Percentiles rank a stretch among this genome's conserved stretches.
Conservation (phyloP, 1,284 basidiomycete genomes). For the Laetiporus sulphureus region DNA sequence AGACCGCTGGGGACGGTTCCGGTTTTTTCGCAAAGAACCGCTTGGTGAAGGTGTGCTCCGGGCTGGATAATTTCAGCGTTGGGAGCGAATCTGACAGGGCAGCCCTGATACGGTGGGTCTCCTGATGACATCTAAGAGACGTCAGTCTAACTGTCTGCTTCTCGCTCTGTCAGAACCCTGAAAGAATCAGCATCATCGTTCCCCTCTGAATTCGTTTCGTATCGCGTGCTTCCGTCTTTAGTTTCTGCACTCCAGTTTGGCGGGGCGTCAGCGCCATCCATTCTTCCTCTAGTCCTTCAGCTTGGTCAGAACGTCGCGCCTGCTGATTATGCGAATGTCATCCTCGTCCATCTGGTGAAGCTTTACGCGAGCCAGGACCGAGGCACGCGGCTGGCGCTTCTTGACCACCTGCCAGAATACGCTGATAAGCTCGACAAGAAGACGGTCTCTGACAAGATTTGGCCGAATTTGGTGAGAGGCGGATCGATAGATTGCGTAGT, state of each 20-base stretch:
- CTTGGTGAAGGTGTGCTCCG: slow-evolving; percentile 79
- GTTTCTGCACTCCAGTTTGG: slow-evolving; percentile 82
- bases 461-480: slow-evolving; percentile 78
- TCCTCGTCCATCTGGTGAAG: slow-evolving; percentile 77
- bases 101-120: slow-evolving; percentile 60
- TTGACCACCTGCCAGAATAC: slow-evolving; percentile 84
- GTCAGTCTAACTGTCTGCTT: slow-evolving; percentile 72
- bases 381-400: slow-evolving; percentile 88
- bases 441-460: slow-evolving; percentile 82
- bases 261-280: slow-evolving; percentile 65
- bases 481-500: background rate
- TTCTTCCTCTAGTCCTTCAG: slow-evolving; percentile 78
- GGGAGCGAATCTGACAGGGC: slow-evolving; percentile 80
- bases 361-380: slow-evolving; percentile 86
- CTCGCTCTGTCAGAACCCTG: slow-evolving; percentile 81
- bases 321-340: slow-evolving; percentile 64
- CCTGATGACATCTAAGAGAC: slow-evolving; percentile 67
- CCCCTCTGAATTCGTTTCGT: slow-evolving; percentile 82
- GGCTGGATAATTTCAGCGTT: slow-evolving; percentile 85
- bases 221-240: slow-evolving; percentile 85
- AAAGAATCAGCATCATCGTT: slow-evolving; percentile 78
- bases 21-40: slow-evolving; percentile 88
- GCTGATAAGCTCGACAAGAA: slow-evolving; percentile 84
- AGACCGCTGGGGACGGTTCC: slow-evolving; percentile 41
- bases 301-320: slow-evolving; percentile 71